Evolutionary conservation across 108 stramenopile genomes (phyloP), one percentile per base, ranked within the genome.

Genomic region (Fistulifera pelliculosa): DNA sequence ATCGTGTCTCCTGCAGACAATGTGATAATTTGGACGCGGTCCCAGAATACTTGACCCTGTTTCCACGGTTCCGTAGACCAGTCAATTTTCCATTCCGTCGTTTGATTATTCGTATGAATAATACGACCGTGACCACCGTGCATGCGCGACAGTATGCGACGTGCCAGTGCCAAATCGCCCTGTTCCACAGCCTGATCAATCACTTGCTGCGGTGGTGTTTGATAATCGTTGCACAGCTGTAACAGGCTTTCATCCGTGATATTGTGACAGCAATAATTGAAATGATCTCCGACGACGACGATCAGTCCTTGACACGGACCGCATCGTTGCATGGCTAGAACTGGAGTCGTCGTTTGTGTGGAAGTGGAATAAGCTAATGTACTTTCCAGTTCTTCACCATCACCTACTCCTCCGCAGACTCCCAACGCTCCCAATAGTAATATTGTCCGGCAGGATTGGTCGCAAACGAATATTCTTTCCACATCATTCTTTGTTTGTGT

Each of bases 371-470:
- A n/a, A n/a, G n/a, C n/a, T n/a, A n/a, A n/a, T n/a, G n/a, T 15
- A 12, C 38, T 19, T 50, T 59, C 41, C 22, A 0, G 31, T 38
- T 28, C 41, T 21, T 61, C 56, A 31, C 35, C 40, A 22, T 45
- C 21, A 6, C 4, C 6, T 4, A 6, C 11, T 21, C 21, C 11
- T 45, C 44, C 54, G 58, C 90, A 76, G 31, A 35, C 45, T 90
- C 76, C 93, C 93, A 94, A 38, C 66, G 70, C 49, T 94, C 93
- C 55, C 71, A 75, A 61, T 94, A 94, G 42, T 91, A 84, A 52
- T 76, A 74, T 50, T 90, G 90, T 2, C 85, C 79, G 44, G 65
- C 51, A 8, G 76, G 69, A 54, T 94, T 87, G 27, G 58, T 85
- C 2, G 90, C 81, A 69, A 79, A 92, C 10, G 82, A 71, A 62